Conservation (phyloP, 2,329 filamentous ascomycete species). For the Microdochium trichocladiopsis region DNA sequence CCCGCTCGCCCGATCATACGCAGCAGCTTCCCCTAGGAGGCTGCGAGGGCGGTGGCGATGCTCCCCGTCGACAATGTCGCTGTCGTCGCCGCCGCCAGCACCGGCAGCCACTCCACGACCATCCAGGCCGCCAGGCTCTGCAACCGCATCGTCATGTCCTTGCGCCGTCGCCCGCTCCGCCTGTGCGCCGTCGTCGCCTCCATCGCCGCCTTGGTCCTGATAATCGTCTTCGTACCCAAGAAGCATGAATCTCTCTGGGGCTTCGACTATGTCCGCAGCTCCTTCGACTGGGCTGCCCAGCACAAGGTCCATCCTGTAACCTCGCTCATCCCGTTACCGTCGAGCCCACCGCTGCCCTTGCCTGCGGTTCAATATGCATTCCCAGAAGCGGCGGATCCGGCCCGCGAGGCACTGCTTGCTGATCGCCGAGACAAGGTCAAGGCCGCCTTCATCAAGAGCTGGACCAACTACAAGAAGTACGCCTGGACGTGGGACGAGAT, state of each 20-base stretch:
- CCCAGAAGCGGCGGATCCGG: neutral
- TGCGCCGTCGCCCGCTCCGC: neutral
- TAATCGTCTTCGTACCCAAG: conserved; percentile 1
- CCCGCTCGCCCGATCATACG: neutral
- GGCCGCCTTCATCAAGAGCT: conserved; percentile 12
- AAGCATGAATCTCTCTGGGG: neutral
- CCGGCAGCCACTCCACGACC: neutral
- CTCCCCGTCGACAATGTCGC: neutral
- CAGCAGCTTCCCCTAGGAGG: neutral
- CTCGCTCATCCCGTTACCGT: neutral
- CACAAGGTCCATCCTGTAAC: neutral
- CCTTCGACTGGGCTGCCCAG: neutral
- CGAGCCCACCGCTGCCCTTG: neutral
- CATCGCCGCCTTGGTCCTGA: neutral
- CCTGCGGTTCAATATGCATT: neutral
- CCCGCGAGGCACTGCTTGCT: conserved; percentile 7
- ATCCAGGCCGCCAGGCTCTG: neutral
- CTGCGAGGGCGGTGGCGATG: neutral
- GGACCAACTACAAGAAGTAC: conserved; percentile 31
- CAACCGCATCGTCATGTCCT: neutral
- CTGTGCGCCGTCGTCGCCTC: neutral
- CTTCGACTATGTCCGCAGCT: conserved; percentile 1
- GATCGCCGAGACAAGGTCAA: conserved; percentile 6
- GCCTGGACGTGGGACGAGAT: conserved; percentile 36
- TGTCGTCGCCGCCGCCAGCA: neutral